Evolutionary conservation across 148 eudicot genomes (phyloP).

Genomic region (Heliosperma pusillum): DNA sequence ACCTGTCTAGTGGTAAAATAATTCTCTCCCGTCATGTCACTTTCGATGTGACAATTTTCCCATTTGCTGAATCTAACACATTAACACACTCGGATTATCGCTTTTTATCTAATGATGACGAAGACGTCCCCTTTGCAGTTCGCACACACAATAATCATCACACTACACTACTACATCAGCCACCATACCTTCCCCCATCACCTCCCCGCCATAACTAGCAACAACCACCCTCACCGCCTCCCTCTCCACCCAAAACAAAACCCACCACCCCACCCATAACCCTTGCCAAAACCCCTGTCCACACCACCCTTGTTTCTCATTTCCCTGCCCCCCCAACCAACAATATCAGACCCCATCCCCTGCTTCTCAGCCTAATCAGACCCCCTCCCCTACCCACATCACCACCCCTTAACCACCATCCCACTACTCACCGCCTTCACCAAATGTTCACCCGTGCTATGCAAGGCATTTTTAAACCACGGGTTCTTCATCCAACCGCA

Average conservation of each 20-base stretch:
- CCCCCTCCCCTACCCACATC: background rate
- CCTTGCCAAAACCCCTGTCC: background rate
- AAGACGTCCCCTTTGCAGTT: too few relatives aligned
- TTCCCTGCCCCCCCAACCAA: background rate
- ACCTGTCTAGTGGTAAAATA: background rate
- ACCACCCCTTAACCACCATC: background rate
- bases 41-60: background rate
- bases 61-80: background rate
- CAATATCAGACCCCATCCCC: too few relatives aligned
- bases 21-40: background rate
- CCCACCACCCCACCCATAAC: background rate
- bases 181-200: too few relatives aligned
- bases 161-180: too few relatives aligned
- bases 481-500: background rate
- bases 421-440: too few relatives aligned
- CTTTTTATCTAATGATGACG: too few relatives aligned
- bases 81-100: background rate
- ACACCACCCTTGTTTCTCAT: background rate
- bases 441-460: background rate
- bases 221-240: background rate
- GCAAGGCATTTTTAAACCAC: background rate
- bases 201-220: background rate
- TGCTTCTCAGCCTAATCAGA: background rate
- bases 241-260: background rate
- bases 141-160: too few relatives aligned